Conservation (phyloP, 805 yeast genomes). For the Saturnispora zaruensis region DNA sequence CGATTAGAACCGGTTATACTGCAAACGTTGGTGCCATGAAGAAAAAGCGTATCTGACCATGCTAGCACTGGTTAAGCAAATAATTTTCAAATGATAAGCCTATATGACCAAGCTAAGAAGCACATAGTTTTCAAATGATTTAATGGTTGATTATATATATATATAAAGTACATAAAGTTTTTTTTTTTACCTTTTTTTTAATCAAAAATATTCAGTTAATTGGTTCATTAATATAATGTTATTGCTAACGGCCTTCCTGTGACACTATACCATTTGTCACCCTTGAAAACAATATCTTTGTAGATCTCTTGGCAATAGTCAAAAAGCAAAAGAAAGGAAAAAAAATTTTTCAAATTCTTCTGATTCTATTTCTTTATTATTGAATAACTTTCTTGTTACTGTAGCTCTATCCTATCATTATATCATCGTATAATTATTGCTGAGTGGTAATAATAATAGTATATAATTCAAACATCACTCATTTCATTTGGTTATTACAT, state of each 20-base stretch:
- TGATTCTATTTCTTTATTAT: not conserved
- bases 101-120: not conserved
- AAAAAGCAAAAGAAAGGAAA: not conserved
- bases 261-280: too few relatives aligned
- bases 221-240: not conserved
- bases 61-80: not conserved
- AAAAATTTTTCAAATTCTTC: not conserved
- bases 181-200: too few relatives aligned
- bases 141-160: not conserved
- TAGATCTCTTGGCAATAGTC: too few relatives aligned
- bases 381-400: not conserved
- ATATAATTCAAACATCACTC: not conserved
- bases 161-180: not conserved
- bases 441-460: not conserved
- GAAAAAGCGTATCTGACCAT: conserved; percentile 42
- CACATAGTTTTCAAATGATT: not conserved
- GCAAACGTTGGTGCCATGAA: conserved; percentile 75
- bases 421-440: not conserved
- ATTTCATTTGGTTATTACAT: not conserved
- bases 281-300: too few relatives aligned
- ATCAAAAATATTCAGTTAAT: not conserved
- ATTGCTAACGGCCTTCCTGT: too few relatives aligned
- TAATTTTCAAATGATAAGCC: not conserved
- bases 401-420: not conserved
- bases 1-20: conserved; percentile 99